phyloP scores from a whole-genome alignment of 441 rosid genomes.

The Eruca vesicaria region DNA sequence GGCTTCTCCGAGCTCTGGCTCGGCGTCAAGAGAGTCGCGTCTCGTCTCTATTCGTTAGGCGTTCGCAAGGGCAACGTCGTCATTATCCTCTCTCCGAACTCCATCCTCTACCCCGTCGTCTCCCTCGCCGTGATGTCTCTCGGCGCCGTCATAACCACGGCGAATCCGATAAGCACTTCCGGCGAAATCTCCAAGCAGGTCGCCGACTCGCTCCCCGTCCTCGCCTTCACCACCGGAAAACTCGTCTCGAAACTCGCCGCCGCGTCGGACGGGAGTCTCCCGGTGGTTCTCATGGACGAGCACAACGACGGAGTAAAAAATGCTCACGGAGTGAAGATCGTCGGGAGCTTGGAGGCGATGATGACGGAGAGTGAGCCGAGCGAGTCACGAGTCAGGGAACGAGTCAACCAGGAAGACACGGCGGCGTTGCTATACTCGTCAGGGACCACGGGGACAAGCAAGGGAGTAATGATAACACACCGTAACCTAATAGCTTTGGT shows the following conservation, averaged over 20 bases:
- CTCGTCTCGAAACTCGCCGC: constrained; percentile 56
- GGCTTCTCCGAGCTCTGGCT: constrained; percentile 64
- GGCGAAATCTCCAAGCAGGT: constrained; percentile 61
- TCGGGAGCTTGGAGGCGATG: constrained; percentile 42
- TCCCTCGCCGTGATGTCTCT: constrained; percentile 85
- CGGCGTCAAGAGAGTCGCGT: constrained; percentile 66
- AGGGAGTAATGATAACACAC: constrained; percentile 80
- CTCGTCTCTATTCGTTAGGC: constrained; percentile 56
- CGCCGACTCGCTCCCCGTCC: constrained; percentile 55
- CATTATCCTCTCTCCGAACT: constrained; percentile 79
- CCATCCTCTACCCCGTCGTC: constrained; percentile 75
- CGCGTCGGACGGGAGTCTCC: constrained; percentile 28
- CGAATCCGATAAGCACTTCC: constrained; percentile 76
- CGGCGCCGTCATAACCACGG: constrained; percentile 83
- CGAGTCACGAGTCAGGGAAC: constrained; percentile 47
- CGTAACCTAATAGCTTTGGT: constrained; percentile 73
- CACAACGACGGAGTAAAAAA: neutral
- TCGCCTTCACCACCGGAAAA: constrained; percentile 58
- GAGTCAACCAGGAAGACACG: constrained; percentile 65
- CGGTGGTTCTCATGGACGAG: constrained; percentile 54
- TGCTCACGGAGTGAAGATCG: constrained; percentile 26
- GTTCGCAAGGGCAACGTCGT: constrained; percentile 73
- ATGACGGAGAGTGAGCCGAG: constrained; percentile 44
- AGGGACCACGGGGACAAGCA: constrained; percentile 85
- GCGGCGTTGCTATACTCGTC: constrained; percentile 90